Percentiles rank a stretch among this genome's conserved stretches.
phyloP scores from a whole-genome alignment of 441 rosid species.

The Isatis lusitanica region DNA sequence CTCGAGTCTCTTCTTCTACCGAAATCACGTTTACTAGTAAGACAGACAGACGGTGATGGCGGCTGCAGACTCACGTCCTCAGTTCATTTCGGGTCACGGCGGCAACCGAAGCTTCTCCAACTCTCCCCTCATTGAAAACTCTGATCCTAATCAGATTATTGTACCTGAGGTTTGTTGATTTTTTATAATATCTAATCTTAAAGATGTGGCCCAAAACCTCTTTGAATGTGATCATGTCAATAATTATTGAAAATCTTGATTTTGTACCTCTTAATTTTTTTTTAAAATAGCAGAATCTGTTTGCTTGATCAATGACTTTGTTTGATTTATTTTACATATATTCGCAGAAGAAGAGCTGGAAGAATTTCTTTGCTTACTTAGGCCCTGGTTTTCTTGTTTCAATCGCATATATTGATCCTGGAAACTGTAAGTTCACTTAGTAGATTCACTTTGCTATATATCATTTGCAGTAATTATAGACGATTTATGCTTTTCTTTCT shows the following conservation, averaged over 20 bases:
- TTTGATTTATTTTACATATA: background rate
- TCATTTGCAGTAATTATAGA: background rate
- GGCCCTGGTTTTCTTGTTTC: conserved; percentile 98
- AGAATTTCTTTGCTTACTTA: conserved; percentile 81
- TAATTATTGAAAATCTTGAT: background rate
- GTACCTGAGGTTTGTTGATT: conserved; percentile 61
- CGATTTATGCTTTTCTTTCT: background rate
- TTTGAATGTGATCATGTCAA: too few relatives aligned
- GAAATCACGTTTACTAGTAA: too few relatives aligned
- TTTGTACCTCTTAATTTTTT: background rate
- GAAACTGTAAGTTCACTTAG: conserved; percentile 65
- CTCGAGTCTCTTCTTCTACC: conserved; percentile 1
- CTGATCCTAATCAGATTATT: conserved; percentile 56
- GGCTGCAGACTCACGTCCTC: conserved; percentile 47
- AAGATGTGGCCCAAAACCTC: background rate
- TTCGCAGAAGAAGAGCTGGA: conserved; percentile 75
- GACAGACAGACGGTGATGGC: conserved; percentile 40
- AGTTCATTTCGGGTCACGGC: conserved; percentile 68
- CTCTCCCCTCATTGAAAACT: conserved; percentile 61
- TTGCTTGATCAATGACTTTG: background rate
- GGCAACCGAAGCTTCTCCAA: conserved; percentile 53
- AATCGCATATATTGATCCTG: conserved; percentile 98
- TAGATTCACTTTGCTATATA: background rate
- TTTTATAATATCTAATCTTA: background rate
- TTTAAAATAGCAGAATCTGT: background rate